Conservation (phyloP, 1,139 yeast genomes). For the Diutina sp. region DNA sequence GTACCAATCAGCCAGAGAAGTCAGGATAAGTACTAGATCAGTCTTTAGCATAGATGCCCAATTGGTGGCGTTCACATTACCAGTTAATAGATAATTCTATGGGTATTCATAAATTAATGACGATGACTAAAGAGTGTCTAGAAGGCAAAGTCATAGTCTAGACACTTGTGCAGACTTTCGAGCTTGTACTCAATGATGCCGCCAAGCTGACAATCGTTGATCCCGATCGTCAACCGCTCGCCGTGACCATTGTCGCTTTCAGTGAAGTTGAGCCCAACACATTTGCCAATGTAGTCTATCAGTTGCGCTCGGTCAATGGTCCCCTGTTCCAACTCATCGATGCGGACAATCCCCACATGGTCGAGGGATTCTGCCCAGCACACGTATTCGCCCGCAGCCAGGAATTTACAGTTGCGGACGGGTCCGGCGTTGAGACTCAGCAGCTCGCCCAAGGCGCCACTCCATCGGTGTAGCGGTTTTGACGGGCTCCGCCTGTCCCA, state of each 20-base stretch:
- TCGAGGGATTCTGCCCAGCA: conserved; percentile 53
- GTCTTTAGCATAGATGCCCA: neutral
- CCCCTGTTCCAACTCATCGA: conserved; percentile 14
- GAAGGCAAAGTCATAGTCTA: conserved; percentile 30
- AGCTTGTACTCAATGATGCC: conserved; percentile 39
- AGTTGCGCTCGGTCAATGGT: conserved; percentile 25
- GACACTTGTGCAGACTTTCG: conserved; percentile 20
- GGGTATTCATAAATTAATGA: neutral
- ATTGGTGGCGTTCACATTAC: neutral
- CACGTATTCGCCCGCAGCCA: conserved; percentile 29
- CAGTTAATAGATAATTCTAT: neutral
- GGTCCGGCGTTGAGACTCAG: conserved; percentile 22
- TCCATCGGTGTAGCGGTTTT: conserved; percentile 18
- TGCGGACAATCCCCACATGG: conserved; percentile 38
- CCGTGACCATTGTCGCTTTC: conserved; percentile 31
- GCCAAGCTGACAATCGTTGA: conserved; percentile 44
- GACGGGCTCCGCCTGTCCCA: conserved; percentile 34
- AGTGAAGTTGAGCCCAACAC: conserved; percentile 43
- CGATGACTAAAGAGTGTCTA: conserved; percentile 3
- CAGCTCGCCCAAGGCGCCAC: conserved; percentile 21
- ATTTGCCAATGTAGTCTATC: conserved; percentile 44
- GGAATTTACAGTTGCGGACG: conserved; percentile 40
- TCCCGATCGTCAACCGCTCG: conserved; percentile 38
- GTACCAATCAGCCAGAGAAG: neutral
- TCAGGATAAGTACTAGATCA: neutral